A percentile compares a stretch with the other conserved stretches of the same genome.
Evolutionary conservation across 768 basidiomycete genomes (phyloP).

Genomic region (Dioszegia hungarica): DNA sequence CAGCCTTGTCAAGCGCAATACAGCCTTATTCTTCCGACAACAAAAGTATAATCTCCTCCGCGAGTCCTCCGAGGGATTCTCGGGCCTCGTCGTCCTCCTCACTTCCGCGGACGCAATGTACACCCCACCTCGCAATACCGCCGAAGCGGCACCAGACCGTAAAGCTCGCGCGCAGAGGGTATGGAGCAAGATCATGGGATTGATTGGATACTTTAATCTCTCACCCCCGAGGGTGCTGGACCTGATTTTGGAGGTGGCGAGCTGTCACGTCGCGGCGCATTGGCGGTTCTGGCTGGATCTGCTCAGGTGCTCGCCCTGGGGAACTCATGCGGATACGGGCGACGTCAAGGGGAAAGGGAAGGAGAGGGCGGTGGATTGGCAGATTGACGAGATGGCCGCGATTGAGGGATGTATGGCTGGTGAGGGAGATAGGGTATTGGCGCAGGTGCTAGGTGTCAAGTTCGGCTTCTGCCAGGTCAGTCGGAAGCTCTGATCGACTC

Average conservation of each 20-base stretch:
- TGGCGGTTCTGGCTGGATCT: constrained; percentile 84
- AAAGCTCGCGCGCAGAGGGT: constrained; percentile 28
- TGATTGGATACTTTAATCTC: constrained; percentile 78
- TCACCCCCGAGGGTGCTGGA: constrained; percentile 93
- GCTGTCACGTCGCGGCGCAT: constrained; percentile 72
- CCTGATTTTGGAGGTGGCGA: constrained; percentile 85
- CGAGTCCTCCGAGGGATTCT: constrained; percentile 96
- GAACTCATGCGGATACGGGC: constrained; percentile 14
- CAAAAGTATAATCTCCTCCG: constrained; percentile 97
- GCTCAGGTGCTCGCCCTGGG: constrained; percentile 83
- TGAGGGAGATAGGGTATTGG: constrained; percentile 41
- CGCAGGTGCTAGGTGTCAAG: constrained; percentile 97
- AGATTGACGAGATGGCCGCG: constrained; percentile 23
- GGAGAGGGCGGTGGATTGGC: constrained; percentile 37
- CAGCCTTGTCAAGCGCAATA: constrained; percentile 33
- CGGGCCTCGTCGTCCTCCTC: constrained; percentile 81
- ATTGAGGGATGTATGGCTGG: constrained; percentile 44
- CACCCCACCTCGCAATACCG: constrained; percentile 10
- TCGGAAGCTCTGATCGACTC: not conserved
- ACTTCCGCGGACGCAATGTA: constrained; percentile 53
- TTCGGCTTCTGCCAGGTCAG: constrained; percentile 82
- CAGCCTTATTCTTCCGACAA: constrained; percentile 54
- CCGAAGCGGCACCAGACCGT: constrained; percentile 8
- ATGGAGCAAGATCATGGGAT: constrained; percentile 51
- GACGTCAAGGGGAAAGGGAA: constrained; percentile 43